Evolutionary conservation across 2,329 filamentous ascomycete species (phyloP).

Genomic region (Alternaria sp.): DNA sequence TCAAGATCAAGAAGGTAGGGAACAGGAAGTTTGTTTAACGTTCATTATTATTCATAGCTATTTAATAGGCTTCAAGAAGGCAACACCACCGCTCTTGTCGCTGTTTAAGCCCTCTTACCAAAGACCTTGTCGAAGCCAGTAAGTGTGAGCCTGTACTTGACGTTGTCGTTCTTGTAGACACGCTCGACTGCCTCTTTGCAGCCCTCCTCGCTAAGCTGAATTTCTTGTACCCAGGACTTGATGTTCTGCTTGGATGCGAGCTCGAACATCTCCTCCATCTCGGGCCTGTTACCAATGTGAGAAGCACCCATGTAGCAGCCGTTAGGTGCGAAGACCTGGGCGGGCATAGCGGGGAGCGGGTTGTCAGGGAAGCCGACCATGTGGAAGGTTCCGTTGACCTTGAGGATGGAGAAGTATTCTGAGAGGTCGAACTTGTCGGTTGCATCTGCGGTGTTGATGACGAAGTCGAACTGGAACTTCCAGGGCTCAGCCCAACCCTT

Average conservation of each 20-base stretch:
- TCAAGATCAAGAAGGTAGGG: not conserved
- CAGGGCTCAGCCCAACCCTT: constrained; percentile 66
- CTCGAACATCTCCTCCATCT: constrained; percentile 62
- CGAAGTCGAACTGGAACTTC: constrained; percentile 73
- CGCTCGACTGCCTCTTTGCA: constrained; percentile 74
- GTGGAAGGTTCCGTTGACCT: constrained; percentile 82
- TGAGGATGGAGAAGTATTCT: constrained; percentile 79
- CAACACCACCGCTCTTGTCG: not conserved
- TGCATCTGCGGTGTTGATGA: constrained; percentile 77
- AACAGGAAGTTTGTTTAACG: not conserved
- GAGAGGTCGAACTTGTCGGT: constrained; percentile 73
- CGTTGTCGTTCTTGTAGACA: constrained; percentile 72
- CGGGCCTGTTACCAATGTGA: constrained; percentile 60
- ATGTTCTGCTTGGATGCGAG: constrained; percentile 61
- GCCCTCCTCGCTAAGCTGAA: constrained; percentile 75
- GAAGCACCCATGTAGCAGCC: constrained; percentile 65
- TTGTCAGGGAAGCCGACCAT: constrained; percentile 82
- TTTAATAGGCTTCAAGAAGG: not conserved
- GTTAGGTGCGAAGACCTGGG: constrained; percentile 78
- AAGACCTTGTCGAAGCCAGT: constrained; percentile 74
- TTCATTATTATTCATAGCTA: constrained; percentile 2
- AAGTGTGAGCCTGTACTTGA: constrained; percentile 76
- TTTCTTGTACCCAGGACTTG: constrained; percentile 67
- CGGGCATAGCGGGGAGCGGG: constrained; percentile 73
- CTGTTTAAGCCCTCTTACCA: constrained; percentile 55